These are phyloP conservation scores for Coemansia sp. DNA, from an alignment of 371 early-diverging fungal species.

Conservation along the genomic window DNA sequence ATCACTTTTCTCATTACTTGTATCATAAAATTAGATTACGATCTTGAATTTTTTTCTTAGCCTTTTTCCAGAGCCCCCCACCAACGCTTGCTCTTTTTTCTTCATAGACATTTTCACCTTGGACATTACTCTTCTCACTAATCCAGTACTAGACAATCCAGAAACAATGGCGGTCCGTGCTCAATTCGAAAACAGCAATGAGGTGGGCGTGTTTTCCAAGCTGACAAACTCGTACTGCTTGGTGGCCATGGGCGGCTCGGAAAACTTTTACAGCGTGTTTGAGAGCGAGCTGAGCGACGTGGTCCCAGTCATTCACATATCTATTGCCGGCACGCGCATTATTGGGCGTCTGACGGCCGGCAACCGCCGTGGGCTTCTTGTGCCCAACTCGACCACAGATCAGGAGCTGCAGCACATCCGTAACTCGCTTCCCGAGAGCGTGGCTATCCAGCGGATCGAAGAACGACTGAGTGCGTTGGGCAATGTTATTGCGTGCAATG, in stretches of 20 bases:
- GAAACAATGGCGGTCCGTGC: conserved; percentile 51
- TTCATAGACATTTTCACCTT: not conserved
- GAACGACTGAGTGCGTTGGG: conserved; percentile 99
- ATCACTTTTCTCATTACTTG: not conserved
- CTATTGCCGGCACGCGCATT: conserved; percentile 98
- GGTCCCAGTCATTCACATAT: conserved; percentile 98
- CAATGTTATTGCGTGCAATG: conserved; percentile 99
- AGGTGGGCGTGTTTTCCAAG: conserved; percentile 97
- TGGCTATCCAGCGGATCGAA: conserved; percentile 96
- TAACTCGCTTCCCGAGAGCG: conserved; percentile 95
- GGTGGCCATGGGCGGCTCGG: conserved; percentile 97
- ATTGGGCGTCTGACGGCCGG: conserved; percentile 96
- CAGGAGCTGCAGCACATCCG: conserved; percentile 99
- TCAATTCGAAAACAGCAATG: conserved; percentile 99
- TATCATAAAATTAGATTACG: not conserved
- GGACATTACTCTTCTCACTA: not conserved
- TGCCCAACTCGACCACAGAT: conserved; percentile 98
- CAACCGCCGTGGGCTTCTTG: conserved; percentile 96
- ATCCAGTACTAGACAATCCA: not conserved
- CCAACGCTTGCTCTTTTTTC: not conserved
- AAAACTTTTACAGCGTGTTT: conserved; percentile 98
- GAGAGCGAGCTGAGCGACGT: conserved; percentile 94
- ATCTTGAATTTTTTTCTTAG: not conserved
- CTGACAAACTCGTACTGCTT: conserved; percentile 99
- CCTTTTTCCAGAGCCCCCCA: not conserved